A percentile compares a stretch with the other conserved stretches of the same genome.
phyloP scores from a whole-genome alignment of 1,284 basidiomycete genomes.

The Sphaerobolus stellatus region DNA sequence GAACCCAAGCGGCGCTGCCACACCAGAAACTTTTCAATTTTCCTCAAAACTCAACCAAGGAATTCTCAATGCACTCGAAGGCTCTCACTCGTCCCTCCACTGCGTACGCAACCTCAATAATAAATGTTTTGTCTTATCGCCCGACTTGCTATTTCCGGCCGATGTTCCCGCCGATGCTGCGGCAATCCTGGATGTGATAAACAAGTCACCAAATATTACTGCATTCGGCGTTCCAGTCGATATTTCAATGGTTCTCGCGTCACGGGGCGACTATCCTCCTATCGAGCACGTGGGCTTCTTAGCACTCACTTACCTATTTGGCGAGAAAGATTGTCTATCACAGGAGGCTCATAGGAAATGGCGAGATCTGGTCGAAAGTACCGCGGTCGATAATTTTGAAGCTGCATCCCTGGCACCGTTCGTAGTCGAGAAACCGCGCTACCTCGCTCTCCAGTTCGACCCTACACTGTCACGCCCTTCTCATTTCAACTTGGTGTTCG shows the following conservation, averaged over 20 bases:
- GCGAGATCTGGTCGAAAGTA: slow-evolving; percentile 55
- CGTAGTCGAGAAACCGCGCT: slow-evolving; percentile 9
- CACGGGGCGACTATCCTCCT: slow-evolving; percentile 52
- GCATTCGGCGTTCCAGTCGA: slow-evolving; percentile 60
- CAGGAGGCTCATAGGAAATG: slow-evolving; percentile 62
- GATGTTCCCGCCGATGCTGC: slow-evolving; percentile 2
- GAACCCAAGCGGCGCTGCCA: slow-evolving; percentile 53
- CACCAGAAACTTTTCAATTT: slow-evolving; percentile 57
- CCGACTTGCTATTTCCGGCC: slow-evolving; percentile 3
- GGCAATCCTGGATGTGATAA: slow-evolving; percentile 51
- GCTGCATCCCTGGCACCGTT: slow-evolving; percentile 22
- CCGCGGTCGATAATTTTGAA: slow-evolving; percentile 42
- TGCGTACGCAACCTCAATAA: slow-evolving; percentile 36
- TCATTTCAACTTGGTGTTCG: slow-evolving; percentile 58
- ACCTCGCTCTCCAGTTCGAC: slow-evolving; percentile 14
- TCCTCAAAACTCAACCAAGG: slow-evolving; percentile 62
- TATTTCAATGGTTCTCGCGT: slow-evolving; percentile 74
- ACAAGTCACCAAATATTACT: slow-evolving; percentile 44
- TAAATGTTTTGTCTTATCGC: slow-evolving; percentile 46
- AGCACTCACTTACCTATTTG: slow-evolving; percentile 77
- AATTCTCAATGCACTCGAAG: slow-evolving; percentile 47
- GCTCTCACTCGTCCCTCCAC: slow-evolving; percentile 35
- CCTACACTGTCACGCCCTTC: slow-evolving; percentile 8
- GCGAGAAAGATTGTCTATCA: slow-evolving; percentile 65
- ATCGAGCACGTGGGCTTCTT: slow-evolving; percentile 69